phyloP scores from a whole-genome alignment of 2,329 filamentous ascomycete genomes.

The Rutstroemia sp. region DNA sequence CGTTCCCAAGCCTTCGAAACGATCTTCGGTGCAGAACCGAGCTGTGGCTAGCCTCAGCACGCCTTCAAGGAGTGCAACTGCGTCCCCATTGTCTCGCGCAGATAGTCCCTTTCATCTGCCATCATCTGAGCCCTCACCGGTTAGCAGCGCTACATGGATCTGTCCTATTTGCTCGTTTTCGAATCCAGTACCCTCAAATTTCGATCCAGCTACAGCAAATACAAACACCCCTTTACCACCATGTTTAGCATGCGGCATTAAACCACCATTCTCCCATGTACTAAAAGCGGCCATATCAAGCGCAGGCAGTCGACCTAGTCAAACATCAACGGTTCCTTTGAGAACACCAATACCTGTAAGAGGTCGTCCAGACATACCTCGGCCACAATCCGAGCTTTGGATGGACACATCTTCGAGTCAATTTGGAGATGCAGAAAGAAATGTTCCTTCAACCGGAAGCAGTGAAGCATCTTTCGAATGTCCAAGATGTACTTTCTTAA shows the following conservation, averaged over 20 bases:
- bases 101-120: constrained; percentile 38
- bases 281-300: constrained; percentile 81
- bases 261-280: constrained; percentile 73
- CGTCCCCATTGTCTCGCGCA: constrained; percentile 39
- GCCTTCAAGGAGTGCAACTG: constrained; percentile 39
- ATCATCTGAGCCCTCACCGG: constrained; percentile 39
- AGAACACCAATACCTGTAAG: constrained; percentile 26
- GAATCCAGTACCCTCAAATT: constrained; percentile 87
- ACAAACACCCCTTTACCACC: constrained; percentile 74
- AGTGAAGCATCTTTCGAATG: constrained; percentile 51
- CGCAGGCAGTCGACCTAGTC: constrained; percentile 48
- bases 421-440: background rate
- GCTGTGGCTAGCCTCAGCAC: constrained; percentile 40
- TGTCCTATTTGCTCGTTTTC: constrained; percentile 95
- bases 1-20: constrained; percentile 71
- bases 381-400: constrained; percentile 20
- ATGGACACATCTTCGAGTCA: constrained; percentile 8
- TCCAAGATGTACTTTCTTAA: constrained; percentile 86
- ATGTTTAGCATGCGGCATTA: constrained; percentile 90
- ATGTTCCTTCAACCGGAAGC: constrained; percentile 15
- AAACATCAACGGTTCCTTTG: constrained; percentile 21
- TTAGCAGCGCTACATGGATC: constrained; percentile 75
- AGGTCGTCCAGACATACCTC: constrained; percentile 16
- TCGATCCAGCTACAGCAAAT: constrained; percentile 76
- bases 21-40: constrained; percentile 49